Evolutionary conservation across 768 basidiomycete species (phyloP).

Genomic region (Leucocoprinus leucothites): DNA sequence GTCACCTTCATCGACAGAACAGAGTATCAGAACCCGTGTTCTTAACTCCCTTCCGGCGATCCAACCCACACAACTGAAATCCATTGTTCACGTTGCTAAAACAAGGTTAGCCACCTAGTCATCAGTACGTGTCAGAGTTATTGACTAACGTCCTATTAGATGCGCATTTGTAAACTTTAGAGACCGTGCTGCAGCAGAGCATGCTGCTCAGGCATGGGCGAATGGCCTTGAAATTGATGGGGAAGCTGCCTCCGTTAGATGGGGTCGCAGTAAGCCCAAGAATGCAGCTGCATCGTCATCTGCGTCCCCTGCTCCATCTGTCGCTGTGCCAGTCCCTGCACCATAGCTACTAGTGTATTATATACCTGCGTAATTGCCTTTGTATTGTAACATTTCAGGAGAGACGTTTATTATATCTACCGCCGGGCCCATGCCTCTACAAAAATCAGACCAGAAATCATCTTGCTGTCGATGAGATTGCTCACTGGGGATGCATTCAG

Average conservation of each 20-base stretch:
- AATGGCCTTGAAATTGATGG: conserved; percentile 86
- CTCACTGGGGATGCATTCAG: too few relatives aligned
- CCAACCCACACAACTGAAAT: conserved; percentile 67
- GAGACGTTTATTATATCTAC: not conserved
- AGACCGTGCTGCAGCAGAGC: conserved; percentile 78
- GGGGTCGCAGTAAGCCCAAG: conserved; percentile 74
- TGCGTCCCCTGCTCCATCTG: conserved; percentile 16
- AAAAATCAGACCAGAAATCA: too few relatives aligned
- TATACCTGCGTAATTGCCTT: conserved; percentile 3
- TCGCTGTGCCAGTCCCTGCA: conserved; percentile 18
- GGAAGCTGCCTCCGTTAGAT: conserved; percentile 70
- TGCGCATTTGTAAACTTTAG: conserved; percentile 97
- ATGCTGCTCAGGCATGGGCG: conserved; percentile 87
- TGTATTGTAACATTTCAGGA: not conserved
- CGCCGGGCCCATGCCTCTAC: too few relatives aligned
- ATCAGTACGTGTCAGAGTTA: not conserved
- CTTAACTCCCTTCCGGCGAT: conserved; percentile 63
- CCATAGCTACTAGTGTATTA: conserved; percentile 13
- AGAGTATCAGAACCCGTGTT: conserved; percentile 69
- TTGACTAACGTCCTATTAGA: conserved; percentile 30
- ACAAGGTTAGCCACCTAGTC: conserved; percentile 49
- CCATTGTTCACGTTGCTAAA: conserved; percentile 82
- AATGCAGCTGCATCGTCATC: conserved; percentile 26
- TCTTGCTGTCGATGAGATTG: too few relatives aligned
- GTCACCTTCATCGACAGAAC: conserved; percentile 66